Base-by-base conservation (phyloP, 148 eudicot genomes). In the Camellia granthamiana region DNA sequence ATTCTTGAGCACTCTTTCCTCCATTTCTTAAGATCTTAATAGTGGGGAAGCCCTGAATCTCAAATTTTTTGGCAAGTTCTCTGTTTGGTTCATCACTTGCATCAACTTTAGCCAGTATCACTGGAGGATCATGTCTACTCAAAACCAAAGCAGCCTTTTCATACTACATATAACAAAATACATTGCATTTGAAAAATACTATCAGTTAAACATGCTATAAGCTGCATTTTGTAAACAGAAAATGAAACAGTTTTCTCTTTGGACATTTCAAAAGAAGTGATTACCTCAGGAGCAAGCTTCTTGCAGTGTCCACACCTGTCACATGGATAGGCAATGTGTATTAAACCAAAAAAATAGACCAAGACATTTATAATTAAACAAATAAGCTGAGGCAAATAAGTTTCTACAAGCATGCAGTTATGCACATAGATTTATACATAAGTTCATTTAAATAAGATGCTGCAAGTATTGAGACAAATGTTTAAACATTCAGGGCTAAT, bases 121-220 rank as follows among this genome's bases (percentile, higher is more conserved):
- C 82, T 8, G 96, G 86, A 55, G 90, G 96, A 46, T 93, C 94
- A 18, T 83, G 79, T 52, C 84, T 84, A 15, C 89, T 89, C 76
- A 93, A 83, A 56, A 81, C 72, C 5, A 84, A 58, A 10, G 92
- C 98, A 44, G 98, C 98, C 71, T 90, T 91, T 76, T 92, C 94
- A 80, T 85, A 90, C 98, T 93, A 85, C 71, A 65, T 71, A 43
- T 55, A 15, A 44, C 19, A 69, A 6, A 41, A 66, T 49, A 49
- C 38, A 66, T 30, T 3, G 8, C 51, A 43, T 43, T 43, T 7
- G 72, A 67, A 38, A 69, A 11, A 69, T 42, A 11, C 43, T 43
- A 43, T 43, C 52, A 41, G 16, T 16, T 6, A 12, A 44, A 69
- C 47, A 69, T n/a, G 16, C 51, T 15, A 68, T 42, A 66, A 18